Evolutionary conservation across 169 alveolate species (phyloP).

Genomic region (Plasmodium vivax): DNA sequence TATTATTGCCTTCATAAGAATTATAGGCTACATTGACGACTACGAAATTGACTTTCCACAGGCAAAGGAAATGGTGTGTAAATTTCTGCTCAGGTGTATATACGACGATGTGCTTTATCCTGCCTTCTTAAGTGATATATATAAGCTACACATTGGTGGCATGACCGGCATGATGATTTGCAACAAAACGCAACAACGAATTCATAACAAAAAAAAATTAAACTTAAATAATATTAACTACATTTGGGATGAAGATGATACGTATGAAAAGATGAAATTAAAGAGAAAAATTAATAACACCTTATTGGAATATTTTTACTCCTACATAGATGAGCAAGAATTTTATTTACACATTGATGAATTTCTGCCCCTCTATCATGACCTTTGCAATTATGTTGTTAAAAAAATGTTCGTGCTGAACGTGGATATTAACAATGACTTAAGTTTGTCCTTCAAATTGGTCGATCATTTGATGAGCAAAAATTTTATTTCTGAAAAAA

Average conservation of each 20-base stretch:
- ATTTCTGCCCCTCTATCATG: slow-evolving; percentile 66
- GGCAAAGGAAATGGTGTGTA: slow-evolving; percentile 67
- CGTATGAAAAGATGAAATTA: slow-evolving; percentile 73
- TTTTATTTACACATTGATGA: slow-evolving; percentile 54
- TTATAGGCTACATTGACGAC: slow-evolving; percentile 72
- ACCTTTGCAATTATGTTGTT: slow-evolving; percentile 64
- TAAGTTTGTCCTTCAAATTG: slow-evolving; percentile 31
- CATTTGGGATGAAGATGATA: slow-evolving; percentile 76
- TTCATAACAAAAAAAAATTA: slow-evolving; percentile 36
- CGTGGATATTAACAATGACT: slow-evolving; percentile 66
- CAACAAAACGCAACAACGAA: slow-evolving; percentile 71
- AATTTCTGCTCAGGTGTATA: slow-evolving; percentile 64
- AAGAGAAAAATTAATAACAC: slow-evolving; percentile 71
- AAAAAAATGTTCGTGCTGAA: slow-evolving; percentile 52
- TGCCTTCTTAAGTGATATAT: slow-evolving; percentile 70
- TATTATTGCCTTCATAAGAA: slow-evolving; percentile 65
- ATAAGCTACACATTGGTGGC: slow-evolving; percentile 68
- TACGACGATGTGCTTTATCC: slow-evolving; percentile 68
- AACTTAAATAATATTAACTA: slow-evolving; percentile 44
- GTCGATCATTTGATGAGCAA: slow-evolving; percentile 26
- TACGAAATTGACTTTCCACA: slow-evolving; percentile 74
- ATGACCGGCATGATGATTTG: slow-evolving; percentile 74
- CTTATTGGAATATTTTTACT: slow-evolving; percentile 60
- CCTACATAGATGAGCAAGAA: slow-evolving; percentile 67
- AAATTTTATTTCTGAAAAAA: slow-evolving; percentile 46